Evolutionary conservation across 257 asterid genomes (phyloP).

Genomic region (Nicotiana attenuata): DNA sequence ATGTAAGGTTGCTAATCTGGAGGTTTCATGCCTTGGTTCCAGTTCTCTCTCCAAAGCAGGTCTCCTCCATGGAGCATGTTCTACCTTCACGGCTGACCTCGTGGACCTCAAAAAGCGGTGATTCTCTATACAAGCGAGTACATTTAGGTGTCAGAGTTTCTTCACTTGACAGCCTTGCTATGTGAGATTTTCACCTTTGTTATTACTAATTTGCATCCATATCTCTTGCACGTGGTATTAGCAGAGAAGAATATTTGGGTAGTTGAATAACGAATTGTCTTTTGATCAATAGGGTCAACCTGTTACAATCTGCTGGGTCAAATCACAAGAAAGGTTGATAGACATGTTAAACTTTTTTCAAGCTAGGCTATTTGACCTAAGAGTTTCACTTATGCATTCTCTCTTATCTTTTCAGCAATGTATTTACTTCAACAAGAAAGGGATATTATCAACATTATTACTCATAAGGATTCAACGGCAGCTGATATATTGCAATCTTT

Average conservation of each 20-base stretch:
- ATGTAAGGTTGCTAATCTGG: background rate
- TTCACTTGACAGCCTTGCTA: conserved; percentile 46
- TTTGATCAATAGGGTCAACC: conserved; percentile 48
- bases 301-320: conserved; percentile 53
- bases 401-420: conserved; percentile 42
- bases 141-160: conserved; percentile 66
- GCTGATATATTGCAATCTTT: conserved; percentile 70
- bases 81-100: conserved; percentile 74
- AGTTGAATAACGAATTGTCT: conserved; percentile 8
- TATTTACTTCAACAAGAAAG: conserved; percentile 52
- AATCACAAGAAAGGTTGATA: conserved; percentile 62
- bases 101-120: conserved; percentile 40
- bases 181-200: conserved; percentile 50
- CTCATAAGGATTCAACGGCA: conserved; percentile 74
- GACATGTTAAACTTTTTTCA: background rate
- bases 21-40: conserved; percentile 22
- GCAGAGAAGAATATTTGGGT: background rate
- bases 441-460: conserved; percentile 35
- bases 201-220: background rate
- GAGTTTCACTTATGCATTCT: conserved; percentile 12
- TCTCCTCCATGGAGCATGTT: conserved; percentile 71
- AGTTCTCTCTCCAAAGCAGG: conserved; percentile 81
- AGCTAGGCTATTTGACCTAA: background rate
- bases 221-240: background rate
- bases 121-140: conserved; percentile 42